Conservation (phyloP, 768 basidiomycete genomes). For the Leccinum disarticulatum region DNA sequence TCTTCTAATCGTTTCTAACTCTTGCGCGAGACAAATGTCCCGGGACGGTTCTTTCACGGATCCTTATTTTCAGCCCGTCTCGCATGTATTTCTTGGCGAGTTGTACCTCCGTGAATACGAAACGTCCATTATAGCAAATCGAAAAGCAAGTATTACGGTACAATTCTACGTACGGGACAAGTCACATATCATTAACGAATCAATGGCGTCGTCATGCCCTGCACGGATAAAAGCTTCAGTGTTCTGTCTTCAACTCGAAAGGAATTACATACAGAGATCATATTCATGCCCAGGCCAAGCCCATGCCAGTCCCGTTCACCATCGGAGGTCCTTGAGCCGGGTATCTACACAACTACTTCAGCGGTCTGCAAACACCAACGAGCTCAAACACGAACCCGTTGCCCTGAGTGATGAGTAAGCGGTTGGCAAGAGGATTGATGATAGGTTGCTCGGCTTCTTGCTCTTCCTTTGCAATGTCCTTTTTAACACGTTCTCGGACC, state of each 20-base stretch:
- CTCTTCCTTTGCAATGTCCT: constrained; percentile 86
- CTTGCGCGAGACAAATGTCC: background rate
- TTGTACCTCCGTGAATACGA: constrained; percentile 5
- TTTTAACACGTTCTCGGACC: constrained; percentile 83
- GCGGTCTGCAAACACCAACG: background rate
- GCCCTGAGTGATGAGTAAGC: constrained; percentile 73
- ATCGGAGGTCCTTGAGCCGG: constrained; percentile 61
- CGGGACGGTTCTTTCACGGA: background rate
- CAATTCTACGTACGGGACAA: constrained; percentile 12
- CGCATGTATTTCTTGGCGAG: constrained; percentile 15
- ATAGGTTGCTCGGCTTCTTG: constrained; percentile 84
- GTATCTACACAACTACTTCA: constrained; percentile 42
- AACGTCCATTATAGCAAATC: constrained; percentile 28
- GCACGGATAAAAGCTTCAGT: constrained; percentile 8
- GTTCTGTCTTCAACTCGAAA: background rate
- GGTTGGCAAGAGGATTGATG: constrained; percentile 69
- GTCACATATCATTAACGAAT: constrained; percentile 8
- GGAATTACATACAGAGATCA: constrained; percentile 56
- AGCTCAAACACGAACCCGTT: constrained; percentile 43
- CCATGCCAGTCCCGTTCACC: constrained; percentile 52
- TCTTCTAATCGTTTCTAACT: constrained; percentile 21
- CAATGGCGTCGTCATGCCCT: constrained; percentile 66
- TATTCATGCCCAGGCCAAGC: constrained; percentile 40
- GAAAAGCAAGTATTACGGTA: constrained; percentile 29
- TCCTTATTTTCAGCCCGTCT: constrained; percentile 1